Evolutionary conservation across 768 basidiomycete genomes (phyloP), one percentile per base, ranked within the genome.

Genomic region (Omphalotus guepiniiformis): DNA sequence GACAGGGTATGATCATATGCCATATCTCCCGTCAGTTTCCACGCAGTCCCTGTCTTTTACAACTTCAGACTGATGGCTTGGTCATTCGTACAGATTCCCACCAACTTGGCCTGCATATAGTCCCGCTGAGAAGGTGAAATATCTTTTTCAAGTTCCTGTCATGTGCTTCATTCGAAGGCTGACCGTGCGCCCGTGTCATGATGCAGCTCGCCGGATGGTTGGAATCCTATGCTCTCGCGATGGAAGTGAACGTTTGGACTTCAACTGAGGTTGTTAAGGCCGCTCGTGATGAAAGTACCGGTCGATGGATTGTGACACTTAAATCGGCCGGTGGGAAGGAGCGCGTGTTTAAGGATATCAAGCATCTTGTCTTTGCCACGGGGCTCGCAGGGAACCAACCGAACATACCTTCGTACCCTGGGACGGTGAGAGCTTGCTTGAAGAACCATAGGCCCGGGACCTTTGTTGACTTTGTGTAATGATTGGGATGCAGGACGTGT

Each of bases 191-290:
- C n/a, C n/a, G n/a, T n/a, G 26, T 51, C 27, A 11, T 5, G n/a
- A n/a, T 22, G 9, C 42, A 81, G 77, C 69, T 86, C n/a, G 83
- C 76, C 1, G 77, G 80, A 51, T 86, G 80, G 78, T 63, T 85
- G 13, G 83, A 86, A 56, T 66, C 64, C 3, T 87, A 85, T 50
- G 82, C 77, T 0, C 67, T 76, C 3, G 58, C 70, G 3, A 67
- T 84, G 27, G 84, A 85, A 47, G 60, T 87, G 32, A 76, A 82
- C 48, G 74, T 82, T 8, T 85, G 82, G 85, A 79, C 74, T 0
- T 74, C 78, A 0, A 66, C 78, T 0, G 66, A 53, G 13, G 67
- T 79, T 16, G 60, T 54, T n/a, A 65, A 58, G 25, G 62, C 72
- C 8, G 54, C 54, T 0, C 72, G 72, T 61, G 55, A 74, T 54